Evolutionary conservation across 2,329 filamentous ascomycete species (phyloP), one percentile per base, ranked within the genome.

Genomic region (Lachnellula willkommii): DNA sequence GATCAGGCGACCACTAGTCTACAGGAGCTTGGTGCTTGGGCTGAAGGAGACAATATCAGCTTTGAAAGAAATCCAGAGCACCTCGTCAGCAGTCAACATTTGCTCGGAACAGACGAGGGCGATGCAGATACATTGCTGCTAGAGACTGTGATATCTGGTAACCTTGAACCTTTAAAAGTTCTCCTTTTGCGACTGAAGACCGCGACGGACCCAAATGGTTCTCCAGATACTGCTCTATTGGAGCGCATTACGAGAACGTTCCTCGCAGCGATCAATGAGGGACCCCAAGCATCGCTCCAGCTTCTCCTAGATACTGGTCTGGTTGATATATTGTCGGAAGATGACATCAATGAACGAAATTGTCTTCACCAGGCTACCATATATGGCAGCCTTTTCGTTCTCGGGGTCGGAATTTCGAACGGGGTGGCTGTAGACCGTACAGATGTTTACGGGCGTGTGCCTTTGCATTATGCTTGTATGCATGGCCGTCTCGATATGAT

Each of bases 321-420:
- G 24, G 89, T 99, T 36, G 88, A 97, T 70, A 80, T 96, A n/a
- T 85, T 90, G 66, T 94, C 91, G 0, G 90, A 95, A 66, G 94
- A 99, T 69, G 92, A 96, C 66, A 97, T 99, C 71, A 99, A 97
- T 66, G 93, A 96, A 74, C 83, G 94, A 42, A 99, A 96, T 67
- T 96, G 92, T 68, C 78, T 99, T 47, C 94, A 99, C 66, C 94
- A 97, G 73, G 90, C 94, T n/a, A 88, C 92, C 1, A 96, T 97
- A 52, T 95, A 95, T 59, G 92, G 92, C 20, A 92, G 92, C 66
- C 75, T 81, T 9, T 86, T 89, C 63, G 88, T 96, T 32, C 76
- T 97, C 56, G 77, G 82, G 50, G 84, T 88, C 61, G 92, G 88
- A 4, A 76, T 99, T n/a, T 76, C 81, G 1, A 84, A 81, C 47